These are phyloP conservation scores for Aspergillus sclerotialis DNA, from an alignment of 2,329 filamentous ascomycete species.

Conservation along the genomic window DNA sequence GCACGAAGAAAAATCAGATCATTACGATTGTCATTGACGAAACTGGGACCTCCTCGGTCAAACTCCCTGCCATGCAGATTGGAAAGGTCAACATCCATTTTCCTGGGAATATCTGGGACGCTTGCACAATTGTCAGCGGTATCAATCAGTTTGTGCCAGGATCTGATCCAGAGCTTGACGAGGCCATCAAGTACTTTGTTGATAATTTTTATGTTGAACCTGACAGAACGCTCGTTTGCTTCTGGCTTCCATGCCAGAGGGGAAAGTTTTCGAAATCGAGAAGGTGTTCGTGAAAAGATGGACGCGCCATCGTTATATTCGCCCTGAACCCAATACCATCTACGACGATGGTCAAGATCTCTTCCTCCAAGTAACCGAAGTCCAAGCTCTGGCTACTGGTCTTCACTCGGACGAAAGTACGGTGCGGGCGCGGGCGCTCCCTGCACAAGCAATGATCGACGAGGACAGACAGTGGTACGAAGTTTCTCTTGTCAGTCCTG, in stretches of 20 bases:
- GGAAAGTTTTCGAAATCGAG: slow-evolving; percentile 17
- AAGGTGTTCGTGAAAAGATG: slow-evolving; percentile 29
- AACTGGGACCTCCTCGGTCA: slow-evolving; percentile 21
- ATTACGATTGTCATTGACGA: slow-evolving; percentile 29
- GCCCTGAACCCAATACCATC: slow-evolving; percentile 1
- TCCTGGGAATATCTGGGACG: slow-evolving; percentile 35
- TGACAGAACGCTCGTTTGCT: slow-evolving; percentile 14
- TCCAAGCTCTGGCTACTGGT: slow-evolving; percentile 28
- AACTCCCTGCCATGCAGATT: slow-evolving; percentile 18
- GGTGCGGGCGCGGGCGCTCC: slow-evolving; percentile 20
- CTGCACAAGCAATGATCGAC: slow-evolving; percentile 22
- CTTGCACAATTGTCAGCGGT: slow-evolving; percentile 25
- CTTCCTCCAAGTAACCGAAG: slow-evolving; percentile 31
- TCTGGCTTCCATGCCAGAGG: slow-evolving; percentile 22
- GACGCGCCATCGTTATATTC: slow-evolving; percentile 23
- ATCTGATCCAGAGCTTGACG: slow-evolving; percentile 17
- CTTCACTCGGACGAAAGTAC: slow-evolving; percentile 14
- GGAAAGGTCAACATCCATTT: slow-evolving; percentile 34
- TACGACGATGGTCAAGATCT: slow-evolving; percentile 13
- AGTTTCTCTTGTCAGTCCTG: slow-evolving; percentile 28
- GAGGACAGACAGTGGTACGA: slow-evolving; percentile 33
- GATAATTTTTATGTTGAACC: slow-evolving; percentile 28
- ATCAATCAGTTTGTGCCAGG: slow-evolving; percentile 15
- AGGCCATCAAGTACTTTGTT: slow-evolving; percentile 24
- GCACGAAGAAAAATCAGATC: slow-evolving; percentile 18